phyloP scores from a whole-genome alignment of 2,329 filamentous ascomycete genomes.

The Alternaria sp. region DNA sequence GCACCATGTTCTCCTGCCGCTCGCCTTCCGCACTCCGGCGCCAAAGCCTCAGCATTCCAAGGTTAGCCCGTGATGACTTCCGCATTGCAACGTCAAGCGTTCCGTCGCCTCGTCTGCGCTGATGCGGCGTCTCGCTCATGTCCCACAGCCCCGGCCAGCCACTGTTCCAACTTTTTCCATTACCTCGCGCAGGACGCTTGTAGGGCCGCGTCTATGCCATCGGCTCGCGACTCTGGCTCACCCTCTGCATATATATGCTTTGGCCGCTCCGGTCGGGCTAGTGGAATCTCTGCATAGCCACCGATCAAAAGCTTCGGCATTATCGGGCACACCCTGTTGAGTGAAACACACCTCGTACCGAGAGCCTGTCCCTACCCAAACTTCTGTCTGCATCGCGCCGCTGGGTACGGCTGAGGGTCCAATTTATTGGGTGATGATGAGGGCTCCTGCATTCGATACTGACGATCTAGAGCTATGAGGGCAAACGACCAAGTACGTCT shows the following conservation, averaged over 20 bases:
- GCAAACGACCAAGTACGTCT: conserved; percentile 10
- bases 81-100: conserved; percentile 17
- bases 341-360: conserved; percentile 21
- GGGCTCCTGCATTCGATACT: neutral
- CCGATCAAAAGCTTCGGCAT: conserved; percentile 17
- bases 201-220: neutral
- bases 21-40: neutral
- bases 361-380: conserved; percentile 7
- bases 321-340: conserved; percentile 16
- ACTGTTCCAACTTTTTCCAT: neutral
- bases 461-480: conserved; percentile 1
- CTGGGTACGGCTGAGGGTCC: conserved; percentile 4
- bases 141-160: conserved; percentile 20
- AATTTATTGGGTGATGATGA: conserved; percentile 7
- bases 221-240: neutral
- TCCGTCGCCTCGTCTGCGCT: conserved; percentile 22
- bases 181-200: neutral
- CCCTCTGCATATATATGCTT: neutral
- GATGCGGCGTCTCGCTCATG: conserved; percentile 22
- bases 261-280: conserved; percentile 6
- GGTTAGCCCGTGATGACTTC: conserved; percentile 5
- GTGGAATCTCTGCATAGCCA: conserved; percentile 10
- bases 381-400: conserved; percentile 3
- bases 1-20: neutral
- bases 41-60: neutral